phyloP scores from a whole-genome alignment of 1,284 basidiomycete genomes.

The Lignosus rhinocerotis region DNA sequence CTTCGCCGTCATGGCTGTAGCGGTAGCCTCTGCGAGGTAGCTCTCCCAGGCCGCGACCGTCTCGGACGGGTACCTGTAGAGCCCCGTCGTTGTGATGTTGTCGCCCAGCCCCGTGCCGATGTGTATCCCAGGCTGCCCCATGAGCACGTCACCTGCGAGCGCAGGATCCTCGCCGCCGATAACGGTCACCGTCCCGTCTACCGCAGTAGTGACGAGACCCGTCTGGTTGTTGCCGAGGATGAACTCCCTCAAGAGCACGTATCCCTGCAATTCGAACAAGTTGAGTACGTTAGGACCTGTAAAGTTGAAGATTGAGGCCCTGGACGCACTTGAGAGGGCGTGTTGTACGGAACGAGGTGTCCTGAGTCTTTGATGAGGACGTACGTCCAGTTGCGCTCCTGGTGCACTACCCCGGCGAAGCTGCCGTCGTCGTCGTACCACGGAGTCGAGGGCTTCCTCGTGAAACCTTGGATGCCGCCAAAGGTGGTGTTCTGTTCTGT shows the following conservation, averaged over 20 bases:
- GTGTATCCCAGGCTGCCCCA: constrained; percentile 27
- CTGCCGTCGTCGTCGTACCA: constrained; percentile 61
- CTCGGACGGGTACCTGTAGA: constrained; percentile 35
- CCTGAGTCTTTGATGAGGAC: constrained; percentile 57
- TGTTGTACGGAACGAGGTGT: constrained; percentile 53
- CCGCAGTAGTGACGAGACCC: constrained; percentile 20
- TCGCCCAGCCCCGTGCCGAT: constrained; percentile 12
- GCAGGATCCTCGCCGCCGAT: constrained; percentile 25
- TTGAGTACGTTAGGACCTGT: no score
- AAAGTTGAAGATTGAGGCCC: background rate
- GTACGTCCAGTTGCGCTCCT: constrained; percentile 71
- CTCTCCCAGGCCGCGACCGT: constrained; percentile 57
- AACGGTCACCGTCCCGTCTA: constrained; percentile 11
- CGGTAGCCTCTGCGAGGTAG: constrained; percentile 31
- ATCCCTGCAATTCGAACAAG: constrained; percentile 14
- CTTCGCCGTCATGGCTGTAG: background rate
- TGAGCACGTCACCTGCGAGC: constrained; percentile 19
- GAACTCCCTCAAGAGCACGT: constrained; percentile 28
- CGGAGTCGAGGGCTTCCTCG: constrained; percentile 62
- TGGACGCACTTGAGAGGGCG: constrained; percentile 52
- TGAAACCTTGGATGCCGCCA: constrained; percentile 72
- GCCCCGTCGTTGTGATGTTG: constrained; percentile 24
- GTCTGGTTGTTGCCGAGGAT: constrained; percentile 28
- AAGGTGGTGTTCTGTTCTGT: constrained; percentile 66
- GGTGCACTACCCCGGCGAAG: constrained; percentile 68